Percentiles rank a stretch among this genome's conserved stretches.
These are phyloP conservation scores for Yamadazyma friedrichii DNA, from an alignment of 1,139 yeast genomes.

Conservation along the genomic window DNA sequence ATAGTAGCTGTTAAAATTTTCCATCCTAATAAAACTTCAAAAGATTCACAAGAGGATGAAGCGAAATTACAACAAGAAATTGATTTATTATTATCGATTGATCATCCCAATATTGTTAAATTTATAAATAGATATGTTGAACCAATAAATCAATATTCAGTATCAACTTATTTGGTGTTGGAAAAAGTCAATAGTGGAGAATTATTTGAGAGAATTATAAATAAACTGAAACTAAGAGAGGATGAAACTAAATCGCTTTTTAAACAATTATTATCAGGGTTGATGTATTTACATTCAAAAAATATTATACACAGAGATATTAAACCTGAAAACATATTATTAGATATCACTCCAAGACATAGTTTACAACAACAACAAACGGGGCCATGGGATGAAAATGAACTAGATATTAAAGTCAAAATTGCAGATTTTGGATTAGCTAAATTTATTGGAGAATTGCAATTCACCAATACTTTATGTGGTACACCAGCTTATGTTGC, in stretches of 20 bases:
- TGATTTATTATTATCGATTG: conserved; percentile 59
- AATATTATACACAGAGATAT: conserved; percentile 88
- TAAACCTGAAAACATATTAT: conserved; percentile 83
- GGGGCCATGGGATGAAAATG: conserved; percentile 70
- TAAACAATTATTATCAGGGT: conserved; percentile 60
- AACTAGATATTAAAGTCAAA: conserved; percentile 62
- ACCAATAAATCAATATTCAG: conserved; percentile 53
- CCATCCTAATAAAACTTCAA: conserved; percentile 54
- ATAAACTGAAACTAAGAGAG: conserved; percentile 58
- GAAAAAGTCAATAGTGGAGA: conserved; percentile 78
- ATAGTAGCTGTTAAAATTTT: conserved; percentile 77
- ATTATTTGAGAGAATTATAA: conserved; percentile 65
- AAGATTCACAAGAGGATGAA: conserved; percentile 36
- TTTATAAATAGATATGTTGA: conserved; percentile 68
- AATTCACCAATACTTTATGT: conserved; percentile 73
- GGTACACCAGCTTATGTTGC: conserved; percentile 88
- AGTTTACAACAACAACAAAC: conserved; percentile 51
- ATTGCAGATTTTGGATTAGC: conserved; percentile 84
- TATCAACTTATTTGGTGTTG: conserved; percentile 64
- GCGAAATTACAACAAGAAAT: conserved; percentile 66
- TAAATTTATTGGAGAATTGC: conserved; percentile 73
- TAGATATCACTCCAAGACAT: conserved; percentile 58
- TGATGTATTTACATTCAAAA: conserved; percentile 61
- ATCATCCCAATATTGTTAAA: conserved; percentile 70
- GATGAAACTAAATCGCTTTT: conserved; percentile 63